Evolutionary conservation across 345 rosid genomes (phyloP), one percentile per base, ranked within the genome.

Genomic region (Salix exigua): DNA sequence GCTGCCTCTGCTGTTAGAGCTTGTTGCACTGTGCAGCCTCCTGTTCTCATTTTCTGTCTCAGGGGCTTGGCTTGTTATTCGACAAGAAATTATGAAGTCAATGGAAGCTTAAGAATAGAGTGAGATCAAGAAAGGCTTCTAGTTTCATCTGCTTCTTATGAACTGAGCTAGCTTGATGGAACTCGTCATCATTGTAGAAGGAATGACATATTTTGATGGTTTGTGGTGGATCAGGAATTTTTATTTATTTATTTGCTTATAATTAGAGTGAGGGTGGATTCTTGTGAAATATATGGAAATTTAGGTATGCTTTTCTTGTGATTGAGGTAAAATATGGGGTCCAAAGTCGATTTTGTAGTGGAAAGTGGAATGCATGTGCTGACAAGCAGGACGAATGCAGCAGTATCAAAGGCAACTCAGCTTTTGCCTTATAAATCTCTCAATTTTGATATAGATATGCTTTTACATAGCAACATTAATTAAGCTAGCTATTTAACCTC

Each of bases 291-390:
- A 73, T 73, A 73, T 42, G 73, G 38, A 31, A 73, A 64, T 61
- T 40, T 68, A 35, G 77, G 50, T 63, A 73, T 77, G 75, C 80
- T 70, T 81, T 81, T 60, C 83, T 81, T 81, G 83, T 2, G 69
- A 66, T 68, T 18, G 78, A 81, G 83, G 83, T 61, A 28, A 75
- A 80, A 75, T 44, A 60, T 26, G 28, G 65, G 83, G 90, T 86
- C 88, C 94, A 87, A 89, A 89, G 92, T 87, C 85, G 90, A 87
- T 87, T 82, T 86, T 84, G 93, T 75, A 87, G 94, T 84, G 94
- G 93, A 94, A 92, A 92, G 98, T 89, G 97, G 92, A 86, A 80
- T 86, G 91, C 98, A 92, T 92, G 97, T 94, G 97, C 85, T 89
- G 90, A 89, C 93, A 87, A 88, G 89, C 75, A 80, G 81, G 87